Percentiles rank a stretch among this genome's conserved stretches.
These are phyloP conservation scores for Leptographium galeiforme DNA, from an alignment of 2,329 filamentous ascomycete genomes.

Conservation along the genomic window DNA sequence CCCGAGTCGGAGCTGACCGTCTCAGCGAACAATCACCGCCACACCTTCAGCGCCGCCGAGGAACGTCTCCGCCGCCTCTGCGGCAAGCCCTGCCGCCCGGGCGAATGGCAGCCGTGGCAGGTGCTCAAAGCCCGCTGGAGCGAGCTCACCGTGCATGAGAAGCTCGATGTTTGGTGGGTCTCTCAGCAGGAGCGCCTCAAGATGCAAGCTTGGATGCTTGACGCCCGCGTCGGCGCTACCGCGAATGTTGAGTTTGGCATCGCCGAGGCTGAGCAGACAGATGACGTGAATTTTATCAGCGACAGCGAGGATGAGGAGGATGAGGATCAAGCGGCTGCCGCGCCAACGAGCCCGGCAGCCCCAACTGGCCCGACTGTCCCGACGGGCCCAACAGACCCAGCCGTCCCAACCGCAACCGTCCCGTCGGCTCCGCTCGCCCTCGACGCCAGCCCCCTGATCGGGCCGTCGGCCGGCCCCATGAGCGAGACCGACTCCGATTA, in stretches of 20 bases:
- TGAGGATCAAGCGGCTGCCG: too few species aligned
- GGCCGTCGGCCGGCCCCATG: not conserved
- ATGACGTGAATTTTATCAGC: not conserved
- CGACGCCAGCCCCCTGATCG: too few species aligned
- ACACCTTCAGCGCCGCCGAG: constrained; percentile 22
- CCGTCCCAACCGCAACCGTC: too few species aligned
- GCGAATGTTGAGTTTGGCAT: constrained; percentile 18
- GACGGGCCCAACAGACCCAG: too few species aligned
- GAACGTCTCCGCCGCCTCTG: constrained; percentile 11
- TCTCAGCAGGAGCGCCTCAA: constrained; percentile 15
- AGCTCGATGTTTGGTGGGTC: constrained; percentile 22
- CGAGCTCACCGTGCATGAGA: constrained; percentile 22
- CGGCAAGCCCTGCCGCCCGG: constrained; percentile 18
- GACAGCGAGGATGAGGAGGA: too few species aligned
- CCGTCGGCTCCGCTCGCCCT: not conserved
- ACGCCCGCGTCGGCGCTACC: too few species aligned
- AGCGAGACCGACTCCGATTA: constrained; percentile 6
- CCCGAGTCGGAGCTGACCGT: too few species aligned
- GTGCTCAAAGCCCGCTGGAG: constrained; percentile 30
- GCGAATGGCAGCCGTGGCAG: constrained; percentile 31
- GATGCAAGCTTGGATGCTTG: constrained; percentile 9
- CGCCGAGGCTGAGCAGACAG: not conserved
- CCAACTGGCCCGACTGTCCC: too few species aligned
- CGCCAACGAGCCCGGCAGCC: too few species aligned
- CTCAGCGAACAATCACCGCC: constrained; percentile 20